These are phyloP conservation scores for Phytopythium vexans DNA, from an alignment of 352 stramenopile species.

Conservation along the genomic window DNA sequence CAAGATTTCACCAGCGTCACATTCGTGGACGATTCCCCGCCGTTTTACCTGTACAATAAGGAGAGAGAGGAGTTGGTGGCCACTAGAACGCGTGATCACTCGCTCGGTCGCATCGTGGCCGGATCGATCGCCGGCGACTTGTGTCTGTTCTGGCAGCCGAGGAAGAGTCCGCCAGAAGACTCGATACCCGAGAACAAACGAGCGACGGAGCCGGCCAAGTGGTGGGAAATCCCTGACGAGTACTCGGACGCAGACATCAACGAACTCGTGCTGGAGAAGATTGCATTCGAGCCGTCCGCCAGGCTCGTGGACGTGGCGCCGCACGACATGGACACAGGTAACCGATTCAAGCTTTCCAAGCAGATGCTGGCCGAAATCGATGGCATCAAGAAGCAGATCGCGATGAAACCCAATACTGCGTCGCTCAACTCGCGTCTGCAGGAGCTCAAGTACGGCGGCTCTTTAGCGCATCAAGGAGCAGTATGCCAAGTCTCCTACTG, in stretches of 20 bases:
- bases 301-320: slow-evolving; percentile 61
- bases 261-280: slow-evolving; percentile 54
- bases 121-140: slow-evolving; percentile 63
- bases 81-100: slow-evolving; percentile 45
- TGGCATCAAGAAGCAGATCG: slow-evolving; percentile 40
- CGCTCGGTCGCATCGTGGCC: slow-evolving; percentile 54
- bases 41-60: slow-evolving; percentile 57
- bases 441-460: slow-evolving; percentile 51
- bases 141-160: slow-evolving; percentile 67
- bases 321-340: slow-evolving; percentile 59
- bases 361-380: slow-evolving; percentile 57
- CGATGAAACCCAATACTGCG: slow-evolving; percentile 43
- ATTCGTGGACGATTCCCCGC: slow-evolving; percentile 69
- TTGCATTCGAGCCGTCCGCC: slow-evolving; percentile 52
- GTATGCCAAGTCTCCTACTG: slow-evolving; percentile 49
- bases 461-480: slow-evolving; percentile 42
- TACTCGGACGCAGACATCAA: slow-evolving; percentile 63
- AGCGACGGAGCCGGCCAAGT: slow-evolving; percentile 53
- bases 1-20: slow-evolving; percentile 68
- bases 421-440: slow-evolving; percentile 32
- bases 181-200: slow-evolving; percentile 21
- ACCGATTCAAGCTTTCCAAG: slow-evolving; percentile 59
- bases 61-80: slow-evolving; percentile 36
- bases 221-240: slow-evolving; percentile 73
- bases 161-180: slow-evolving; percentile 30